Evolutionary conservation across 257 asterid genomes (phyloP), one percentile per base, ranked within the genome.

Genomic region (Pogostemon cablin): DNA sequence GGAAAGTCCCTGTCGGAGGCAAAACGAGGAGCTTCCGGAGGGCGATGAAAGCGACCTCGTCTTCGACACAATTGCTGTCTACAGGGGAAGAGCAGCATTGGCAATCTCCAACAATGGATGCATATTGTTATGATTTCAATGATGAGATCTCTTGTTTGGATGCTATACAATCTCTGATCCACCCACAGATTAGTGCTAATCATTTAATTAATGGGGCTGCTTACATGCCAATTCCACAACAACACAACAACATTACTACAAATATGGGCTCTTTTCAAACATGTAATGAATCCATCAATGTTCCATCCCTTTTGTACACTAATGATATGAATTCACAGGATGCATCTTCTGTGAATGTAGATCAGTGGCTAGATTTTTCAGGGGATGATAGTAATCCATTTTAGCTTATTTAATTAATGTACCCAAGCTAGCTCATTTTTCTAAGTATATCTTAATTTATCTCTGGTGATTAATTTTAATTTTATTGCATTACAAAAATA

Each of bases 1-100:
- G 85, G 74, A 57, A 65, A 41, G 65, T 75, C 68, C 85, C 85
- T 15, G 2, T 67, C 38, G 85, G 81, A 57, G 83, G 87, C 41
- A 80, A 57, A 25, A 25, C 32, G 1, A 25, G 32, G 32, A 25
- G 32, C 32, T 0, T 25, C 32, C 1, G 32, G 32, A 25, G 32
- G 71, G 67, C 48, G 46, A 47, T 79, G 25, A 77, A 58, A 62
- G 76, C 32, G 32, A 1, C 67, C 56, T 59, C 81, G 35, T 64
- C 83, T 59, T 79, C 81, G 64, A 62, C 57, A 25, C 32, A 25
- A 25, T 25, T 1, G 32, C 32, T 25, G 32, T 25, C 32, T 1
- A 25, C 32, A 25, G 32, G 32, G 32, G 32, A 25, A 25, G 32
- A 25, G 32, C 32, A 25, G 32, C 32, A 25, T 25, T 25, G 32